Base-by-base conservation (phyloP, 495 filamentous ascomycete species). In the Lasiosphaeria hispida region DNA sequence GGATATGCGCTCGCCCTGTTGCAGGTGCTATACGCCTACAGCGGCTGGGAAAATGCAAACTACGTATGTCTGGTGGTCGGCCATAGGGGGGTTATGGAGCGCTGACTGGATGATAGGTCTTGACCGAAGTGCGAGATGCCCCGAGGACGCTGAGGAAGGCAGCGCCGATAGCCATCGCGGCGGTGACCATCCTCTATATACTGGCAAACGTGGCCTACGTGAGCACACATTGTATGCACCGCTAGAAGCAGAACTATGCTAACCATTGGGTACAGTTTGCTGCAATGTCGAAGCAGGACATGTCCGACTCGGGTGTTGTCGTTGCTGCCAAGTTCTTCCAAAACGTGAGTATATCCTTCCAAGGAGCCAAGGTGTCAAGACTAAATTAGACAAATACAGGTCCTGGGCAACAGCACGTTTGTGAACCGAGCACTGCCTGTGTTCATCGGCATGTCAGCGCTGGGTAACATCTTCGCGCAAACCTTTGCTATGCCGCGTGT, bases 381-480 rank as follows among this genome's bases (percentile, higher is more conserved):
- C 34, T 15, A 23, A n/a, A 35, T 8, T 11, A 8, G 39, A 8
- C 10, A 10, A 41, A 11, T 6, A 15, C 17, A 59, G 56, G 56
- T 70, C 52, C 65, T 83, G 85, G 38, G 69, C 57, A 5, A 77
- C 71, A 11, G 67, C 47, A 7, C 74, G 71, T 69, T 70, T 49
- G 57, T 60, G 14, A 55, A 34, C 51, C 75, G 74, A 39, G 83
- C 77, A n/a, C 75, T 87, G 62, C 80, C 83, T 7, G 77, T 84
- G 44, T 85, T 87, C 49, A 82, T 87, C 43, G 83, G 81, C 2
- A 62, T 87, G n/a, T 85, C 82, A 38, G 79, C 82, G 5, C 78
- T 86, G 52, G 85, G 84, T 19, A 88, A 87, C 61, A 82, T 87
- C n/a, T 70, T 87, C 36, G 78, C 81, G 17, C 81, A 86, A 50